Base-by-base conservation (phyloP, 2,329 filamentous ascomycete species). In the Pyricularia sp. region DNA sequence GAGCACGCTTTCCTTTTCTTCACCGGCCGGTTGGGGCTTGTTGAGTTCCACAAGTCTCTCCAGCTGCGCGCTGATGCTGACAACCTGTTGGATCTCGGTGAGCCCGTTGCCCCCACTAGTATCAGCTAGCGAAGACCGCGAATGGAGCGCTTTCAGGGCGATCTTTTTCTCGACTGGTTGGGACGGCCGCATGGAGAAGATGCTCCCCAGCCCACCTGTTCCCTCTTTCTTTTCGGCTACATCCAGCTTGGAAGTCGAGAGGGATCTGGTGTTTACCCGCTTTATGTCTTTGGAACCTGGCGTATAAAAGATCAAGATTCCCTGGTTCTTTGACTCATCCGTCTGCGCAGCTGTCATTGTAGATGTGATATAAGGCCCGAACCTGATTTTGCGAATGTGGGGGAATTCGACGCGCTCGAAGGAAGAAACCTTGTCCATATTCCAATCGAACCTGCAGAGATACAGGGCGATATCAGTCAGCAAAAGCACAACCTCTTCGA, bases 371-470 rank as follows among this genome's bases (percentile, higher is more conserved):
- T 97, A 99, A 0, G 91, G 88, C 24, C 94, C 94, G 66, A 88
- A 84, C 71, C 87, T 87, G 70, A 99, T 85, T 28, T 82, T 81
- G 1, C 83, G 82, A 44, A 99, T 79, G 65, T 91, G 89, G 24
- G 84, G 81, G 8, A 97, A 81, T 66, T 89, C 87, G 16, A 97
- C 86, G 8, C 93, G 83, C 76, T 97, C 93, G 74, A 97, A 97
- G 0, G 89, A 92, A 13, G 89, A 88, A 1, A 99, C 90, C 73
- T 97, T 97, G 77, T 97, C 94, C 8, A 92, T 88, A 68, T 90
- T 89, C 92, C 93, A 97, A 75, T 97, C 92, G 70, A 97, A 93
- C 16, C 90, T 86, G 74, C 93, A 97, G 67, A 91, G 86, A 73
- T 97, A 97, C 2, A 97, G 74, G 0, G 92, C 93, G 0, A 82